These are phyloP conservation scores for Zalerion maritima DNA, from an alignment of 495 filamentous ascomycete species.

Conservation along the genomic window DNA sequence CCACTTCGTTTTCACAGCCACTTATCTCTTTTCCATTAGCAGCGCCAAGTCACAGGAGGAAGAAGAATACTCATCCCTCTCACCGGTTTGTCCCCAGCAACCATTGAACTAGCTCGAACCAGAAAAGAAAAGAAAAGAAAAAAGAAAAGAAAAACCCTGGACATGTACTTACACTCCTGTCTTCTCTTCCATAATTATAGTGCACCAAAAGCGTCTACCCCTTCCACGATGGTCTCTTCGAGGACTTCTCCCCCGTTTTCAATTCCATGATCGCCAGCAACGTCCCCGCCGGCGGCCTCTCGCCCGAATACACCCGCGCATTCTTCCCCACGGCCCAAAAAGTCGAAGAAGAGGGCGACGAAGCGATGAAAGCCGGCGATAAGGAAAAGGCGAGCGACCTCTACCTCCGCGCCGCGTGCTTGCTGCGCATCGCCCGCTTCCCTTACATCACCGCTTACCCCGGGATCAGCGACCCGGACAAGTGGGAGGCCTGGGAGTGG, in stretches of 20 bases:
- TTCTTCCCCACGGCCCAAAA: constrained; percentile 44
- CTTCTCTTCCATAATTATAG: too few species aligned
- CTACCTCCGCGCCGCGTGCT: constrained; percentile 54
- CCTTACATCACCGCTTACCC: constrained; percentile 45
- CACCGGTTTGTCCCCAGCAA: too few species aligned
- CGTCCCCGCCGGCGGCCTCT: constrained; percentile 35
- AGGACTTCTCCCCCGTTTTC: constrained; percentile 66
- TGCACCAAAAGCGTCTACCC: constrained; percentile 56
- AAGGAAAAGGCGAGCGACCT: constrained; percentile 39
- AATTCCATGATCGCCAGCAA: constrained; percentile 41
- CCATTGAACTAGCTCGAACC: too few species aligned
- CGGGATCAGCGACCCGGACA: constrained; percentile 22
- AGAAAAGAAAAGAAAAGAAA: too few species aligned
- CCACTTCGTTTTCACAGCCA: too few species aligned
- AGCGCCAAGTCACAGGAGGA: too few species aligned
- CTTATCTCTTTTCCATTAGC: too few species aligned
- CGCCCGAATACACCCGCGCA: constrained; percentile 45
- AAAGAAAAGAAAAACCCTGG: too few species aligned
- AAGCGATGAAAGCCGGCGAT: constrained; percentile 28
- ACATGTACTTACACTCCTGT: too few species aligned
- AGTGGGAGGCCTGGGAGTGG: constrained; percentile 48
- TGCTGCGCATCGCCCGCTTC: constrained; percentile 63
- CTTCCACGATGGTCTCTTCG: constrained; percentile 56
- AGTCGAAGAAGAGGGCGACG: constrained; percentile 35
- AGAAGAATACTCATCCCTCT: too few species aligned